Evolutionary conservation across 805 yeast species (phyloP).

Genomic region (Ogataea degrootiae): DNA sequence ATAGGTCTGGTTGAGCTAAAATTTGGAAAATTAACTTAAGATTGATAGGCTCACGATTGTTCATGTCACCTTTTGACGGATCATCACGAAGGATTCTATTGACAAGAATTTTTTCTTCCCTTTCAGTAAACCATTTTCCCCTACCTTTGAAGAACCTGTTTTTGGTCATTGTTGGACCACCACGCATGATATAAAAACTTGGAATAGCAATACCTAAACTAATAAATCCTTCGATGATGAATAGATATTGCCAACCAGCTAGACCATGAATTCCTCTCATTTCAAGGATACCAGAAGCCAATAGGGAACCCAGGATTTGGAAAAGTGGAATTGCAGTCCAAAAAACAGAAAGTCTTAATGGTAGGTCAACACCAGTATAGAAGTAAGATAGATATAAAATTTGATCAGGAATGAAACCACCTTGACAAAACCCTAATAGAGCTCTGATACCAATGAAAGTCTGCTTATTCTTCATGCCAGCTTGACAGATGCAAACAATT

Average conservation of each 20-base stretch:
- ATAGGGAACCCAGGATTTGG: constrained; percentile 18
- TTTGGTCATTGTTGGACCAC: constrained; percentile 14
- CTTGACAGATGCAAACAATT: constrained; percentile 37
- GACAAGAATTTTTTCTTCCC: constrained; percentile 49
- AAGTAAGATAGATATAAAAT: constrained; percentile 14
- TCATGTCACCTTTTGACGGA: constrained; percentile 57
- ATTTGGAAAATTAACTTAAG: constrained; percentile 33
- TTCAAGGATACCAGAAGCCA: constrained; percentile 15
- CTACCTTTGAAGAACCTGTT: constrained; percentile 27
- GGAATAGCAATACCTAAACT: constrained; percentile 32
- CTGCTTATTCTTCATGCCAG: constrained; percentile 34
- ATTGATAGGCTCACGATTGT: constrained; percentile 45
- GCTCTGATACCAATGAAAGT: constrained; percentile 39
- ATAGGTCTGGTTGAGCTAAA: constrained; percentile 41
- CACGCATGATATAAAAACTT: constrained; percentile 13
- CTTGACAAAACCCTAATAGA: constrained; percentile 37
- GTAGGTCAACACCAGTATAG: constrained; percentile 12
- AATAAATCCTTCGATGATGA: constrained; percentile 28
- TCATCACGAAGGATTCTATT: constrained; percentile 51
- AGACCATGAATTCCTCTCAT: constrained; percentile 22
- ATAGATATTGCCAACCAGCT: constrained; percentile 30
- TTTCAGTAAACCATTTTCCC: constrained; percentile 45
- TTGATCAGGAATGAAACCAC: constrained; percentile 32
- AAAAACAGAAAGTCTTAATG: constrained; percentile 11
- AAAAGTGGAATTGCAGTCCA: constrained; percentile 31